Percentiles rank a stretch among this genome's conserved stretches.
phyloP scores from a whole-genome alignment of 768 basidiomycete species.

The Kwoniella newhampshirensis region DNA sequence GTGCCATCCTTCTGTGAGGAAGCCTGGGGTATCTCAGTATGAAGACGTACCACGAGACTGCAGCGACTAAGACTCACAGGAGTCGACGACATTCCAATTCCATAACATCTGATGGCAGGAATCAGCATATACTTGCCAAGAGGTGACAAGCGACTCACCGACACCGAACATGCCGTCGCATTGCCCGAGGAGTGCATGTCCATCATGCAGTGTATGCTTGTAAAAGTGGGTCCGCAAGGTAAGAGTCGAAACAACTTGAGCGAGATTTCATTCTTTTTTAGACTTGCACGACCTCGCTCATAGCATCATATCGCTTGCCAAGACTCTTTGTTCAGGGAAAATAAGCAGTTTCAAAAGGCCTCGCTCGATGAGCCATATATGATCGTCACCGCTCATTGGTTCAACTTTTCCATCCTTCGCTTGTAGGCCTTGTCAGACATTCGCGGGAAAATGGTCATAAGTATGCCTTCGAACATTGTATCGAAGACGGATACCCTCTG shows the following conservation, averaged over 20 bases:
- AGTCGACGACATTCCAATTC: slow-evolving; percentile 48
- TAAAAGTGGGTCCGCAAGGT: no score
- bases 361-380: slow-evolving; percentile 6
- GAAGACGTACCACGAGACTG: background rate
- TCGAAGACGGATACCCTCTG: background rate
- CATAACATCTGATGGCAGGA: slow-evolving; percentile 35
- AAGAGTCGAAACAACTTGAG: no score
- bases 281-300: no score
- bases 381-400: background rate
- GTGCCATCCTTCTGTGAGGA: slow-evolving; percentile 48
- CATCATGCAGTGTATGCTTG: background rate
- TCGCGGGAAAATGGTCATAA: background rate
- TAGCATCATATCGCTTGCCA: no score
- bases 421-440: background rate
- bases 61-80: slow-evolving; percentile 13
- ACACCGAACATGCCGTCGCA: slow-evolving; percentile 9
- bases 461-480: background rate
- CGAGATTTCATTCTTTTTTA: no score
- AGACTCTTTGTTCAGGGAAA: no score
- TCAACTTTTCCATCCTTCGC: background rate
- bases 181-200: no score
- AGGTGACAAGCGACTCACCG: slow-evolving; percentile 9
- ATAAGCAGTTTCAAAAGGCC: slow-evolving; percentile 2
- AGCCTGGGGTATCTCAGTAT: slow-evolving; percentile 31
- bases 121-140: background rate